These are phyloP conservation scores for Diaporthe helianthi DNA, from an alignment of 2,329 filamentous ascomycete species.

Conservation along the genomic window DNA sequence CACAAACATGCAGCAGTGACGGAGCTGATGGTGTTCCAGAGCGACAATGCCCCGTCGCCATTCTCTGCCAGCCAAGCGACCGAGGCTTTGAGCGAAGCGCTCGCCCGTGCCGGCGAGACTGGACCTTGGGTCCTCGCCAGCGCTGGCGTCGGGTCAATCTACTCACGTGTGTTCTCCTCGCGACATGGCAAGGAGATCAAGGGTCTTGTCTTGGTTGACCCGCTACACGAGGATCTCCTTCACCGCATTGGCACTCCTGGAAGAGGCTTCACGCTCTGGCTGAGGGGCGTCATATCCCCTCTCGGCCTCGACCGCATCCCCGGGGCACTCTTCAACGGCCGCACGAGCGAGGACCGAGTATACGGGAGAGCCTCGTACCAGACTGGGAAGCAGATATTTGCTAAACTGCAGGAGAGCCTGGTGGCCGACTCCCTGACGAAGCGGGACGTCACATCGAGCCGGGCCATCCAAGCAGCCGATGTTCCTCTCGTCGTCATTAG, in stretches of 20 bases:
- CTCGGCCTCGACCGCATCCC: conserved; percentile 82
- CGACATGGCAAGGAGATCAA: conserved; percentile 77
- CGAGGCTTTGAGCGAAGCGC: conserved; percentile 85
- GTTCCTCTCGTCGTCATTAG: conserved; percentile 83
- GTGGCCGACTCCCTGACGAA: conserved; percentile 85
- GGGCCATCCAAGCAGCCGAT: conserved; percentile 78
- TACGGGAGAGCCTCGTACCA: conserved; percentile 83
- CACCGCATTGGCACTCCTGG: conserved; percentile 68
- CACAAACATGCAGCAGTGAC: conserved; percentile 45
- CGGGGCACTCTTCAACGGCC: conserved; percentile 82
- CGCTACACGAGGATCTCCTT: conserved; percentile 87
- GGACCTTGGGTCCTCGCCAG: conserved; percentile 91
- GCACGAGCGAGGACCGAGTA: conserved; percentile 81
- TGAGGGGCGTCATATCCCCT: conserved; percentile 83
- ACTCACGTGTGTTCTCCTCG: conserved; percentile 89
- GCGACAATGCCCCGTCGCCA: conserved; percentile 90
- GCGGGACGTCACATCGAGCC: conserved; percentile 80
- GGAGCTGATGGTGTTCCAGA: conserved; percentile 45
- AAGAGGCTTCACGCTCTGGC: conserved; percentile 85
- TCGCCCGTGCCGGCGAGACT: conserved; percentile 79
- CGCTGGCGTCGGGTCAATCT: conserved; percentile 85
- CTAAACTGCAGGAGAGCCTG: conserved; percentile 90
- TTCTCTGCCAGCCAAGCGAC: conserved; percentile 93
- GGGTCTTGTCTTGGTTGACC: conserved; percentile 85
- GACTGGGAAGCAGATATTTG: conserved; percentile 83